Conservation (phyloP, 2,329 filamentous ascomycete species). For the Trichoderma koningii region DNA sequence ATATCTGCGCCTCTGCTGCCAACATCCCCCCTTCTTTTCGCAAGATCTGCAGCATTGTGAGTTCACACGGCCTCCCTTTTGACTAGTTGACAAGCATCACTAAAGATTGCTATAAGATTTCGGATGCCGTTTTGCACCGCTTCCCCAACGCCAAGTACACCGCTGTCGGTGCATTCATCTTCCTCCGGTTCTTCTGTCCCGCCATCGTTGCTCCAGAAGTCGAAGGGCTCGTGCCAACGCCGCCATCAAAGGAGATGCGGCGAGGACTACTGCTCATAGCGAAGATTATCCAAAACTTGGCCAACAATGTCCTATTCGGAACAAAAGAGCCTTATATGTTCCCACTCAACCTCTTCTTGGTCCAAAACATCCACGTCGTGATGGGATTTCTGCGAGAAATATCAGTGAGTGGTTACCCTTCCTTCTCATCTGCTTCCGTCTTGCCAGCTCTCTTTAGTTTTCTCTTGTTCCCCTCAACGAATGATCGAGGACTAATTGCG, state of each 20-base stretch:
- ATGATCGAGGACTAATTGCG: slow-evolving; percentile 13
- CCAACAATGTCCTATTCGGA: slow-evolving; percentile 71
- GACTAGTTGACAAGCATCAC: neutral
- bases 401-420: slow-evolving; percentile 50
- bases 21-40: slow-evolving; percentile 65
- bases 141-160: slow-evolving; percentile 73
- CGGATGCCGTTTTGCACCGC: slow-evolving; percentile 60
- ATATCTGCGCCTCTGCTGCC: slow-evolving; percentile 64
- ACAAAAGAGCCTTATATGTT: slow-evolving; percentile 75
- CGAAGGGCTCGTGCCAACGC: slow-evolving; percentile 62
- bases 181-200: slow-evolving; percentile 71
- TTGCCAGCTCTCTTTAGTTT: too few species aligned
- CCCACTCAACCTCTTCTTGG: slow-evolving; percentile 67
- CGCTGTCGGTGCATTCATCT: slow-evolving; percentile 70
- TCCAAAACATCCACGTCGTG: slow-evolving; percentile 67
- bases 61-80: slow-evolving; percentile 32
- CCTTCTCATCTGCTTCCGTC: too few species aligned
- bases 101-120: slow-evolving; percentile 50
- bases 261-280: slow-evolving; percentile 68
- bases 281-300: slow-evolving; percentile 70
- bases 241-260: slow-evolving; percentile 69
- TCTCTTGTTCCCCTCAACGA: neutral
- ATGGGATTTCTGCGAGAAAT: slow-evolving; percentile 69
- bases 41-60: slow-evolving; percentile 67
- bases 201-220: slow-evolving; percentile 70